These are phyloP conservation scores for Eucalyptus brandiana DNA, from an alignment of 345 rosid genomes.

Conservation along the genomic window DNA sequence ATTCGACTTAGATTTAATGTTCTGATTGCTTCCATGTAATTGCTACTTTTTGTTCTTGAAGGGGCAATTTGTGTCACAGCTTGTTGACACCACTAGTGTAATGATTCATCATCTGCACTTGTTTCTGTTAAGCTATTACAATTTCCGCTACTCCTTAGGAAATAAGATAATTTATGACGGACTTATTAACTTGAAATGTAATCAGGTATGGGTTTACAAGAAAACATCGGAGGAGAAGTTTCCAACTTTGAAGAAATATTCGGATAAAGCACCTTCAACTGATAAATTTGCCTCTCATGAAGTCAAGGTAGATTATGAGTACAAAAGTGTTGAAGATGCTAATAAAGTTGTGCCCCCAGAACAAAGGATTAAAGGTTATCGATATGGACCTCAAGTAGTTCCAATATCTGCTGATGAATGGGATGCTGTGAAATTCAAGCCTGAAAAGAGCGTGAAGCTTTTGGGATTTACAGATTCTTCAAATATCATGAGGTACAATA, in stretches of 20 bases:
- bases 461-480: constrained; percentile 79
- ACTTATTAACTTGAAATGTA: neutral
- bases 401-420: constrained; percentile 68
- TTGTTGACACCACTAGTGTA: neutral
- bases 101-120: neutral
- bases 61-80: neutral
- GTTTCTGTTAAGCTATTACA: neutral
- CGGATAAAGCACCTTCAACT: constrained; percentile 80
- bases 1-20: neutral
- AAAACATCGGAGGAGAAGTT: constrained; percentile 88
- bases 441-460: constrained; percentile 87
- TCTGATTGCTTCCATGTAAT: neutral
- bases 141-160: neutral
- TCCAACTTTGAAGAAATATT: constrained; percentile 74
- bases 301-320: constrained; percentile 80
- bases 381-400: constrained; percentile 93
- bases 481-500: constrained; percentile 48
- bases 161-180: neutral
- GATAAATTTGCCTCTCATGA: constrained; percentile 81
- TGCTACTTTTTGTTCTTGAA: neutral
- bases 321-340: constrained; percentile 44
- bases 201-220: constrained; percentile 93
- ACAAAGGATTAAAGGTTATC: constrained; percentile 89
- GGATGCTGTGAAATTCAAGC: constrained; percentile 76
- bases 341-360: constrained; percentile 67